Evolutionary conservation across 768 basidiomycete species (phyloP), one percentile per base, ranked within the genome.

Genomic region (Mrakia hoshinonis): DNA sequence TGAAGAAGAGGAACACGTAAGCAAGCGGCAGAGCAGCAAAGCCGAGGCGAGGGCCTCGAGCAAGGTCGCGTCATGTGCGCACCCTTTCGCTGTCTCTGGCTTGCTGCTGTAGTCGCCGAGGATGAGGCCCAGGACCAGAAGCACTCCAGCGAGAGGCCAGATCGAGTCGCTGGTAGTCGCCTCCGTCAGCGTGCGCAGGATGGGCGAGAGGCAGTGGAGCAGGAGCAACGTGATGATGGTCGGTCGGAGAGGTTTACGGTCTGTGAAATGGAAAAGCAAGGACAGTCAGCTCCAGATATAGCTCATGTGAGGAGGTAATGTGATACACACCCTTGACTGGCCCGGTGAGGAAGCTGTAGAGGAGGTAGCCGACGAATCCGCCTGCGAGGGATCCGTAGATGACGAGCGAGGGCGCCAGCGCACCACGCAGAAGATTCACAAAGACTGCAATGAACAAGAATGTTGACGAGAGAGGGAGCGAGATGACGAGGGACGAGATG

Each of bases 161-260:
- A 98, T 94, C 36, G 92, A 92, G 79, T 99, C 96, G 15, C 90
- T 90, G 48, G 95, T 96, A 4, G 94, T 97, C 31, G 94, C 91
- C 48, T 91, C 89, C 36, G 92, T 95, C 77, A 99, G 81, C 6
- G 95, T 97, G 76, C 88, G 86, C 69, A 98, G 82, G 12, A 97
- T 89, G 18, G 96, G 96, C 3, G 93, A 88, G 68, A 97, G 83
- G 20, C 92, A 88, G 82, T 96, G 87, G 72, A 99, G 84, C 9
- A 90, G 85, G 29, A 96, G 84, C 77, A 95, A 90, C 74, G 94
- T 89, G 71, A 97, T 83, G 54, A 97, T 83, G 9, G 89, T 88
- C 4, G 91, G 90, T 77, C 90, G 92, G 73, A 89, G 77, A 1
- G 85, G 82, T 77, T 89, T 89, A 51, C 88, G 83, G 74, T 86